phyloP scores from a whole-genome alignment of 306 rosid species.

The Styphnolobium japonicum region DNA sequence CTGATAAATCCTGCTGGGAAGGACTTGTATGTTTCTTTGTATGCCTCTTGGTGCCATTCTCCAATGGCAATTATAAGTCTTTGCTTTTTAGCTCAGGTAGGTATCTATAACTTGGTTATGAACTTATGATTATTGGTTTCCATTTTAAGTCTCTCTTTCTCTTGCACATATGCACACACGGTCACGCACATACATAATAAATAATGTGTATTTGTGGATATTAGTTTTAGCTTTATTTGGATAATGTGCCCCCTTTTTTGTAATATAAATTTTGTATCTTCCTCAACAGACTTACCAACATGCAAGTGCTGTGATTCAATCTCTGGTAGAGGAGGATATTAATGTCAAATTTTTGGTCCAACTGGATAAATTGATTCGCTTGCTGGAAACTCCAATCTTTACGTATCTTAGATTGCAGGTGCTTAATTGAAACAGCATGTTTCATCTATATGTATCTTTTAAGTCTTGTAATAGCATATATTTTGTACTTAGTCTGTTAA shows the following conservation, averaged over 20 bases:
- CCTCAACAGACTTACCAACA: conserved; percentile 81
- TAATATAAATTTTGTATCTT: conserved; percentile 35
- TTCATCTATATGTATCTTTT: conserved; percentile 11
- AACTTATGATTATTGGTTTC: conserved; percentile 19
- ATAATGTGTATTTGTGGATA: conserved; percentile 5
- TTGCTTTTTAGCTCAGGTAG: conserved; percentile 90
- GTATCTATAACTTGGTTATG: background rate
- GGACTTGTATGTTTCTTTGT: conserved; percentile 80
- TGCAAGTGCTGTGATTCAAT: conserved; percentile 82
- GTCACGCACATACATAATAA: no score
- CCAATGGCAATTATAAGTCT: conserved; percentile 98
- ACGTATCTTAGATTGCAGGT: conserved; percentile 97
- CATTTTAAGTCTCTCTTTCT: background rate
- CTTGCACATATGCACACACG: background rate
- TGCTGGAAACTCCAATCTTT: conserved; percentile 93
- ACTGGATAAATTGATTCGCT: conserved; percentile 89
- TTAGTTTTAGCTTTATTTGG: conserved; percentile 7
- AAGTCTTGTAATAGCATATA: conserved; percentile 16
- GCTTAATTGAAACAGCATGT: conserved; percentile 11
- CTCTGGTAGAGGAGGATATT: conserved; percentile 89
- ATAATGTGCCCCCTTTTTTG: background rate
- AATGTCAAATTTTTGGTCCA: conserved; percentile 89
- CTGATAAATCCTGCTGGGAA: conserved; percentile 77
- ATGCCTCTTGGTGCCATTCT: conserved; percentile 99
- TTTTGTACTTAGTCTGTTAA: conserved; percentile 17